Evolutionary conservation across 495 filamentous ascomycete genomes (phyloP), one percentile per base, ranked within the genome.

Genomic region (Cetradonia linearis): DNA sequence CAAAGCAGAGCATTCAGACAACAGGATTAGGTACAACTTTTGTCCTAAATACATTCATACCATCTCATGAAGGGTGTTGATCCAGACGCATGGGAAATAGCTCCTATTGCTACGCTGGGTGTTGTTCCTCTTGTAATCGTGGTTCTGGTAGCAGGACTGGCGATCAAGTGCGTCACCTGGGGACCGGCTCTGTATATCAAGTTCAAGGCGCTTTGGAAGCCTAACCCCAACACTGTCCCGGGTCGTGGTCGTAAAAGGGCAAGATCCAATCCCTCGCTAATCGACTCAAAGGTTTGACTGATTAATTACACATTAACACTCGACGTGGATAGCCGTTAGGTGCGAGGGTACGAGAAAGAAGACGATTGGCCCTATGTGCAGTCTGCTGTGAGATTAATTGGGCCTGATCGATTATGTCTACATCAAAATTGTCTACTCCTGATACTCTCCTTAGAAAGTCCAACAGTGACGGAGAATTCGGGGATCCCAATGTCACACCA

Each of bases 71-170:
- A 50, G 33, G 46, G 57, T 53, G 31, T 58, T 31, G 34, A 58
- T 31, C 31, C 44, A 30, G 65, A 71, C 64, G 66, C 71, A 58
- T 73, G 72, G 60, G 72, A 63, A 54, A 66, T 71, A 44, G 67
- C 71, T 66, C 70, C 73, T 59, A 71, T 81, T 62, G 72, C 74
- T 58, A 71, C 74, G 40, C 73, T 83, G 60, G 72, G 81, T 62
- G 67, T 83, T n/a, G 73, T 84, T 54, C 81, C 83, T 31, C 77
- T 80, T 55, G 67, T 73, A 56, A 68, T 81, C 42, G 71, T 80
- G 55, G 68, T 70, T 48, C 71, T 69, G 56, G 68, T 71, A 31
- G 74, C 79, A 60, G 72, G 70, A 53, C 56, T 79, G 31, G 76
- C 77, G 34, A 64, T 83, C 49, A 72, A 72, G 46, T 77, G 76